Evolutionary conservation across 192 early-diverging fungal species (phyloP), one percentile per base, ranked within the genome.

Genomic region (Linderina pennispora): DNA sequence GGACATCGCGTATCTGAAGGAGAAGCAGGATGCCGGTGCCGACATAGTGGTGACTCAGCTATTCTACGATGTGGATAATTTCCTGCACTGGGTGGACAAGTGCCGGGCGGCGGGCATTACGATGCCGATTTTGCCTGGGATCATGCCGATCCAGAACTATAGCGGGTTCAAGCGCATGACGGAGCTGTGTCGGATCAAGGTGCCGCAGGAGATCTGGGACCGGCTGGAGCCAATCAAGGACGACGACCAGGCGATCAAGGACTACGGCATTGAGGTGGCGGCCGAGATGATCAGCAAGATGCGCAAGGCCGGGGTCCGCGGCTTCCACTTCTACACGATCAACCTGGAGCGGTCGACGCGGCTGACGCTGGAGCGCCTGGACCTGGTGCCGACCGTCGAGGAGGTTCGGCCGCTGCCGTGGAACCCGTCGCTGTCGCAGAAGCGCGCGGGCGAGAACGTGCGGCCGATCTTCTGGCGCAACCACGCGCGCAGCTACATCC

Each of bases 381-480:
- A 77, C 4, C 83, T 91, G 40, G 79, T 91, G 38, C 82, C 86
- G 8, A 74, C 81, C 15, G 70, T 81, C 63, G 83, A 86, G 56
- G 75, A 65, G 17, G 50, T 80, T 36, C 75, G 76, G 39, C 77
- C 81, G 17, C 49, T 83, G 62, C 74, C 75, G 24, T 83, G 81
- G 81, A 80, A 70, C 38, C 57, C 72, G 63, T 89, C 90, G 52
- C 78, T 96, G 43, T 82, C 81, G 17, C 77, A 84, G 57, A 94
- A 94, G 71, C 84, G 91, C 37, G 82, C 88, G 22, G 87, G 88
- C 58, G 96, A 99, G 72, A 92, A 84, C 48, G 96, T 99, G 36
- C 89, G 96, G 19, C 96, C 96, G 17, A 99, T 99, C 58, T 97
- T 97, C 50, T 99, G 96, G 96, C 83, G 86, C 65, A 97, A 99